phyloP scores from a whole-genome alignment of 768 basidiomycete species.

The Pulveroboletus sp. region DNA sequence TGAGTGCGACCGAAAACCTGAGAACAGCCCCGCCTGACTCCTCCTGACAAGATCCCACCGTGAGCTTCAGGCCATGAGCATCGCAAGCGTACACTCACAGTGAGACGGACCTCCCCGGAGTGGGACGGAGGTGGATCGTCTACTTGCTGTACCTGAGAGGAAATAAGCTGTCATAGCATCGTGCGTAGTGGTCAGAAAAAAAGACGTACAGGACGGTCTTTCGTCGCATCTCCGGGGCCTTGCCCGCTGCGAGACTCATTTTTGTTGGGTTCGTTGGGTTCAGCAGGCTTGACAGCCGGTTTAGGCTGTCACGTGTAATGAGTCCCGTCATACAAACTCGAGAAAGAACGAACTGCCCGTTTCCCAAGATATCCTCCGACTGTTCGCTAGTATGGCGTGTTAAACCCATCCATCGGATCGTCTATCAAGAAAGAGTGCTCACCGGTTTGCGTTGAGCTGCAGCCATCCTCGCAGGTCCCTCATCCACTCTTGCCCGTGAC shows the following conservation, averaged over 20 bases:
- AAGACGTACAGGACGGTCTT: neutral
- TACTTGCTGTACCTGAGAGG: neutral
- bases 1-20: too few species aligned
- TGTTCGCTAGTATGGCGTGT: too few species aligned
- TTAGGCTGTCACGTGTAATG: neutral
- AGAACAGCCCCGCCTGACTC: neutral
- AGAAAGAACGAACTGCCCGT: too few species aligned
- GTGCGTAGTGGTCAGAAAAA: neutral
- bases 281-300: neutral
- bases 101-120: neutral
- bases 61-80: neutral
- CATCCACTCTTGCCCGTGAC: neutral
- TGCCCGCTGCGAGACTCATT: neutral
- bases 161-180: neutral
- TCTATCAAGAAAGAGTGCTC: neutral
- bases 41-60: too few species aligned
- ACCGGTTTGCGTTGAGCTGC: neutral
- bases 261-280: neutral
- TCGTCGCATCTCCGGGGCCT: neutral
- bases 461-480: neutral
- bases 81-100: neutral
- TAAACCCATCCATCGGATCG: neutral
- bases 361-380: too few species aligned
- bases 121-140: neutral
- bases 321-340: neutral